phyloP scores from a whole-genome alignment of 257 asterid species.

The Solanum tarijense region DNA sequence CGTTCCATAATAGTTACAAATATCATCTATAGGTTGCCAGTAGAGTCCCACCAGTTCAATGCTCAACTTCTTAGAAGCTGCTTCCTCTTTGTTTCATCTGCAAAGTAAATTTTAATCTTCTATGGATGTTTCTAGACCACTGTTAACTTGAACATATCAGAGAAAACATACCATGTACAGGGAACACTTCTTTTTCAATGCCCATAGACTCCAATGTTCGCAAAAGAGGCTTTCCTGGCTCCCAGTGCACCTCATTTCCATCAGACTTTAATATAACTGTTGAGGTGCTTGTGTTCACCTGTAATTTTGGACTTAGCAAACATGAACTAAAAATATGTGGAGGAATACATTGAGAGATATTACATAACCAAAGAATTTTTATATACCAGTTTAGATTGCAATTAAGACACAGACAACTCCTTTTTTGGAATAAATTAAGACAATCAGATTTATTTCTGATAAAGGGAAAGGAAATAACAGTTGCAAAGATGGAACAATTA shows the following conservation, averaged over 20 bases:
- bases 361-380: no score
- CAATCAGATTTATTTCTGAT: background rate
- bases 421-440: background rate
- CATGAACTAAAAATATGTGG: background rate
- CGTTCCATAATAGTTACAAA: conserved; percentile 72
- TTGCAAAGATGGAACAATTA: background rate
- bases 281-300: conserved; percentile 54
- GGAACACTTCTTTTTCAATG: conserved; percentile 73
- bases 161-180: conserved; percentile 62
- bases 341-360: background rate
- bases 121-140: background rate
- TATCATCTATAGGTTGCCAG: conserved; percentile 87
- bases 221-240: conserved; percentile 55
- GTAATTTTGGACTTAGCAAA: conserved; percentile 13
- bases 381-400: background rate
- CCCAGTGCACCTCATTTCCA: conserved; percentile 44
- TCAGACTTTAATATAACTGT: conserved; percentile 27
- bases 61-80: conserved; percentile 89
- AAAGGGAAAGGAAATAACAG: background rate
- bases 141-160: conserved; percentile 6
- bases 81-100: conserved; percentile 76
- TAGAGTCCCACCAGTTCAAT: conserved; percentile 75
- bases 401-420: background rate
- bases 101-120: conserved; percentile 1
- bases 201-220: conserved; percentile 44